phyloP scores from a whole-genome alignment of 352 stramenopile species.

The Pythium apleroticum region DNA sequence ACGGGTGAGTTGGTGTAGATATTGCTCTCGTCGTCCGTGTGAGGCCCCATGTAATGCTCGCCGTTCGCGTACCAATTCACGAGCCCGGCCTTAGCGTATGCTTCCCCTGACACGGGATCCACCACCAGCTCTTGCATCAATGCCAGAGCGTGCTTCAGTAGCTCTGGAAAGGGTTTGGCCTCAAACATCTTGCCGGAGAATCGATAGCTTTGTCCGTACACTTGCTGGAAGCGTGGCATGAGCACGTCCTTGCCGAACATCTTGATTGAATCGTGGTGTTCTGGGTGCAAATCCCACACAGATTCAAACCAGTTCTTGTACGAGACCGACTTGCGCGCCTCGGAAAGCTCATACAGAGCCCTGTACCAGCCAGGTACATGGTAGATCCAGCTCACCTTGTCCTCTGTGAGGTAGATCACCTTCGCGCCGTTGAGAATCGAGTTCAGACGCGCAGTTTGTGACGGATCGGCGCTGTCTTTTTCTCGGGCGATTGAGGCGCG shows the following conservation, averaged over 20 bases:
- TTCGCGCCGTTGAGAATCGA: slow-evolving; percentile 15
- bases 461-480: not conserved
- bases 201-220: slow-evolving; percentile 53
- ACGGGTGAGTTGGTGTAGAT: slow-evolving; percentile 58
- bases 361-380: slow-evolving; percentile 58
- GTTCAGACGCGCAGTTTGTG: not conserved
- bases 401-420: slow-evolving; percentile 26
- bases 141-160: slow-evolving; percentile 37
- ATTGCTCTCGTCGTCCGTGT: slow-evolving; percentile 67
- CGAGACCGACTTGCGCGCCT: slow-evolving; percentile 24
- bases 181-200: slow-evolving; percentile 65
- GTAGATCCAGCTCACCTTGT: slow-evolving; percentile 58
- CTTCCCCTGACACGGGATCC: not conserved
- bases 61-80: slow-evolving; percentile 86
- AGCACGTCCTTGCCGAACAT: slow-evolving; percentile 67
- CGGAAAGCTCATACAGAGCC: slow-evolving; percentile 26
- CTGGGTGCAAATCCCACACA: slow-evolving; percentile 64
- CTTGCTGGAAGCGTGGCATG: slow-evolving; percentile 70
- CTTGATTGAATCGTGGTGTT: slow-evolving; percentile 60
- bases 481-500: not conserved
- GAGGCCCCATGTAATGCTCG: slow-evolving; percentile 78
- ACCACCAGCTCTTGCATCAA: slow-evolving; percentile 42
- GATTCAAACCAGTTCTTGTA: slow-evolving; percentile 25
- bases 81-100: slow-evolving; percentile 32
- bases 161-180: slow-evolving; percentile 42